Conservation (phyloP, 2,329 filamentous ascomycete species). For the Hirsutella thompsonii region DNA sequence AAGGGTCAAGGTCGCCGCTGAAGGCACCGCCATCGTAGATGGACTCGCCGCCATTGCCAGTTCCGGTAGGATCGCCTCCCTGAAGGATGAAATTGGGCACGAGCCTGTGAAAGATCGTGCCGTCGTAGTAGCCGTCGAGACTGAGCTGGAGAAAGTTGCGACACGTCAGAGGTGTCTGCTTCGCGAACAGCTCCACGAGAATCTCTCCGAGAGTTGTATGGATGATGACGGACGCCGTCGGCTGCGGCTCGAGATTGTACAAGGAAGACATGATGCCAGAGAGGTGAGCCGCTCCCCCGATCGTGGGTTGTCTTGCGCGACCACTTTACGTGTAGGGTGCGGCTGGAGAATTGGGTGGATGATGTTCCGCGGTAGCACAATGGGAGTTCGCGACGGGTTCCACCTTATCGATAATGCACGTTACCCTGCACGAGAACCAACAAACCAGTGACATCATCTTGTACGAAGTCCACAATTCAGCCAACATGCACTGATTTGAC, state of each 20-base stretch:
- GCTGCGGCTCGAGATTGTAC: constrained; percentile 90
- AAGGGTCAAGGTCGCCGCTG: constrained; percentile 58
- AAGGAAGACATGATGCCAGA: constrained; percentile 61
- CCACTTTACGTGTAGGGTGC: too few relatives aligned
- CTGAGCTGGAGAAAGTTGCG: constrained; percentile 95
- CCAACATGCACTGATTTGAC: too few relatives aligned
- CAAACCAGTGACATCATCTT: not conserved
- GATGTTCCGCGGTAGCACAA: too few relatives aligned
- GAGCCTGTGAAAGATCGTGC: constrained; percentile 86
- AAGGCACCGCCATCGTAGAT: constrained; percentile 80
- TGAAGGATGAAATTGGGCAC: constrained; percentile 89
- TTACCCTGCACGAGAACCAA: not conserved
- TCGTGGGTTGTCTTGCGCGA: too few relatives aligned
- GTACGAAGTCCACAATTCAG: too few relatives aligned
- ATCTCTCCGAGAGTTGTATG: constrained; percentile 86
- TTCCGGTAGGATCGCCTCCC: constrained; percentile 88
- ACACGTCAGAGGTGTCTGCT: constrained; percentile 80
- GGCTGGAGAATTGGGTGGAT: too few relatives aligned
- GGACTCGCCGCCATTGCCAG: constrained; percentile 79
- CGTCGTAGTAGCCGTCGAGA: constrained; percentile 89
- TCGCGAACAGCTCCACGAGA: constrained; percentile 85
- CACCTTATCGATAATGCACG: too few relatives aligned
- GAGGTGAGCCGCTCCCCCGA: too few relatives aligned
- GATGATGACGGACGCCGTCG: constrained; percentile 81
- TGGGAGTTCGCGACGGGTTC: too few relatives aligned